A percentile compares a stretch with the other conserved stretches of the same genome.
phyloP scores from a whole-genome alignment of 2,329 filamentous ascomycete genomes.

The Aphanocladium album region DNA sequence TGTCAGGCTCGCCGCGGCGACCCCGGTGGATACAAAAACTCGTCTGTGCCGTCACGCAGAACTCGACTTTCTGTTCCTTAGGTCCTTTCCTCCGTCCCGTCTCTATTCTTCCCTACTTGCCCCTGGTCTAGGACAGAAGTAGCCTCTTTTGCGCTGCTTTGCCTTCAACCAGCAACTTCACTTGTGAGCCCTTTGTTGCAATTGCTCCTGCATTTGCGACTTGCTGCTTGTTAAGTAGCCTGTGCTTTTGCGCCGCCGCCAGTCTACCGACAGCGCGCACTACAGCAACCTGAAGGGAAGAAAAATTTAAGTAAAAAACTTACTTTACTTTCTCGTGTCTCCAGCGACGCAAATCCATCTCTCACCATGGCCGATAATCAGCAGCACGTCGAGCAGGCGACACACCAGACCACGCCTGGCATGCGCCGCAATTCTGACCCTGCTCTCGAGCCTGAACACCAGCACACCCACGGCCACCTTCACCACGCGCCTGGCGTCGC shows the following conservation, averaged over 20 bases:
- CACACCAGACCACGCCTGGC: slow-evolving; percentile 11
- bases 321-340: neutral
- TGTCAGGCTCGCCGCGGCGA: slow-evolving; percentile 4
- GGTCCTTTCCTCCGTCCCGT: slow-evolving; percentile 8
- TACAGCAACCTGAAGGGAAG: neutral
- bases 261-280: neutral
- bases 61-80: neutral
- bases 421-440: slow-evolving; percentile 27
- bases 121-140: slow-evolving; percentile 2
- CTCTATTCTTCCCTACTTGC: neutral
- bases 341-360: neutral
- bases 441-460: slow-evolving; percentile 33
- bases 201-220: slow-evolving; percentile 1
- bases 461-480: slow-evolving; percentile 39
- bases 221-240: neutral
- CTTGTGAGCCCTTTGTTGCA: slow-evolving; percentile 9
- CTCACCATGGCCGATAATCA: slow-evolving; percentile 3
- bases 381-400: slow-evolving; percentile 1
- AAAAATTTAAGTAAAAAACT: neutral
- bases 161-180: slow-evolving; percentile 3
- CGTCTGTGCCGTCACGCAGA: slow-evolving; percentile 8
- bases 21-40: slow-evolving; percentile 15
- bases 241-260: neutral
- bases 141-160: neutral
- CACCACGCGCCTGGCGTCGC: slow-evolving; percentile 35